Conservation (phyloP, 257 asterid species). For the Scutellaria galericulata region DNA sequence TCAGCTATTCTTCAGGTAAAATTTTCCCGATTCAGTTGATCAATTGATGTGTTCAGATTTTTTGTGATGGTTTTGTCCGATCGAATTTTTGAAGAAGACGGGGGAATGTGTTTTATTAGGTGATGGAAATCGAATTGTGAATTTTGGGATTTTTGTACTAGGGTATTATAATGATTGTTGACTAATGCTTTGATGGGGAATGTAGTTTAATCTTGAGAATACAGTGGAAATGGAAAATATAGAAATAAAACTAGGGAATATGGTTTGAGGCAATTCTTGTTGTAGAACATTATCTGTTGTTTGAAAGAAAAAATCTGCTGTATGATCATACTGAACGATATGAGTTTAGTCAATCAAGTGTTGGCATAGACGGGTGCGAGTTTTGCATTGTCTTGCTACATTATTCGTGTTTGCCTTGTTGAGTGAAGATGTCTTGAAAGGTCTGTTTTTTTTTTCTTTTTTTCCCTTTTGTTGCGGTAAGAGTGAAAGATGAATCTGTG, state of each 20-base stretch:
- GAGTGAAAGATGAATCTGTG: slow-evolving; percentile 10
- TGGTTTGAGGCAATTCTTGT: slow-evolving; percentile 13
- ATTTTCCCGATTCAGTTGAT: slow-evolving; percentile 11
- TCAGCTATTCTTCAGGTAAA: slow-evolving; percentile 61
- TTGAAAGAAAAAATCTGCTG: background rate
- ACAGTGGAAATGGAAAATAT: background rate
- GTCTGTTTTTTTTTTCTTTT: background rate
- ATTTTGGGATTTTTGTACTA: too few species aligned
- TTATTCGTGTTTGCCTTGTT: background rate
- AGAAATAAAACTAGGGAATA: background rate
- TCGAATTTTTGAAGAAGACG: slow-evolving; percentile 3
- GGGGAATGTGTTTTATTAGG: background rate
- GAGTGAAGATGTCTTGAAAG: background rate
- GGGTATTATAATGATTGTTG: too few species aligned
- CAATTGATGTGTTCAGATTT: background rate
- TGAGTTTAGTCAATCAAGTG: background rate
- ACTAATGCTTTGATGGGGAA: background rate
- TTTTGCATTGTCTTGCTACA: slow-evolving; percentile 7
- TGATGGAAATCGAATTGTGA: too few species aligned
- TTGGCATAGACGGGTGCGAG: background rate
- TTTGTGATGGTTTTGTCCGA: background rate
- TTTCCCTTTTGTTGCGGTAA: background rate
- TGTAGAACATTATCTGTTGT: background rate
- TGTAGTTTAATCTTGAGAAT: background rate
- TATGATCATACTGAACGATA: background rate